phyloP scores from a whole-genome alignment of 73 alveolate species.

The Blepharisma japonicum region DNA sequence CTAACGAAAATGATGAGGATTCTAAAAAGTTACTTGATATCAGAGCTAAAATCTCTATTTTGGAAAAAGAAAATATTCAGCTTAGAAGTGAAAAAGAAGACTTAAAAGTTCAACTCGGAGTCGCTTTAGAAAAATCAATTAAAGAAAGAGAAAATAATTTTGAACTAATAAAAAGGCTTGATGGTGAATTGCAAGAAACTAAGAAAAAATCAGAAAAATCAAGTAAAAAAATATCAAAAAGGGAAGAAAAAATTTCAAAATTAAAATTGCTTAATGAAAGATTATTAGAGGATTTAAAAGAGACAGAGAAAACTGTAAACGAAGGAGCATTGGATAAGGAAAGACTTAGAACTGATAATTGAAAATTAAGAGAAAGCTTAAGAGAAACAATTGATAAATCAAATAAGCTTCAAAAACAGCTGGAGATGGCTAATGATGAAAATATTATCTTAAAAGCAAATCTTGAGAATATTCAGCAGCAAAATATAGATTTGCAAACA shows the following conservation, averaged over 20 bases:
- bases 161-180: neutral
- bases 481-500: no score
- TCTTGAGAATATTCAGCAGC: no score
- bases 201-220: neutral
- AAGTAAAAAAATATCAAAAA: neutral
- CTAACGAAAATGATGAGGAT: neutral
- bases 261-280: neutral
- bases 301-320: neutral
- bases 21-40: neutral
- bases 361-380: neutral
- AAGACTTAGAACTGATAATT: neutral
- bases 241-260: conserved; percentile 1
- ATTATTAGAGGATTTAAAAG: neutral
- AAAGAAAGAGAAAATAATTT: conserved; percentile 15
- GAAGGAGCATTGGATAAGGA: conserved; percentile 7
- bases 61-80: conserved; percentile 25
- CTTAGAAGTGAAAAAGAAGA: conserved; percentile 26
- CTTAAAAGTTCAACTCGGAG: neutral
- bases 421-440: neutral
- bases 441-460: neutral
- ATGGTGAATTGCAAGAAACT: neutral
- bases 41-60: neutral
- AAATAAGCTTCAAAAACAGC: neutral
- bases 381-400: neutral
- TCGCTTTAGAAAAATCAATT: neutral